Evolutionary conservation across 176 grass and related monocot species (phyloP).

Genomic region (Rhynchospora pubera): DNA sequence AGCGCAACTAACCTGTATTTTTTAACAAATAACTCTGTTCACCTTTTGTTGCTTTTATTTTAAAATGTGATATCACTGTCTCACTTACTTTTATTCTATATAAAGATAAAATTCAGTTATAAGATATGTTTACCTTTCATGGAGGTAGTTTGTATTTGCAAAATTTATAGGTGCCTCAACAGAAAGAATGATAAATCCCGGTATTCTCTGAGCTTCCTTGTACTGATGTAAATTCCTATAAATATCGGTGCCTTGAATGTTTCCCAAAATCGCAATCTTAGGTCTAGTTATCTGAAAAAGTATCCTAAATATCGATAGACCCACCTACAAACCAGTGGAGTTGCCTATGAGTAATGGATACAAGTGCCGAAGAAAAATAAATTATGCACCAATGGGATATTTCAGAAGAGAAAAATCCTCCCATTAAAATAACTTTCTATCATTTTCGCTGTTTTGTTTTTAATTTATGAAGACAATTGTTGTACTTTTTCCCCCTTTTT

Average conservation of each 20-base stretch:
- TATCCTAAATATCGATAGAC: slow-evolving; percentile 77
- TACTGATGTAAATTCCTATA: slow-evolving; percentile 82
- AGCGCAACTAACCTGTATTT: neutral
- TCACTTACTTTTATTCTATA: neutral
- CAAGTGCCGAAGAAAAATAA: neutral
- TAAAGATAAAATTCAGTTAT: neutral
- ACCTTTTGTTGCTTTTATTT: neutral
- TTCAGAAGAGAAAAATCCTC: too few species aligned
- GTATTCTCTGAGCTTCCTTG: slow-evolving; percentile 76
- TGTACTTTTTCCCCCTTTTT: neutral
- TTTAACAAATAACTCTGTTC: neutral
- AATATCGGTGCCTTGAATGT: slow-evolving; percentile 74
- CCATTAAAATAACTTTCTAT: too few species aligned
- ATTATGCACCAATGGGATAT: neutral
- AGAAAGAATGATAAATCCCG: slow-evolving; percentile 75
- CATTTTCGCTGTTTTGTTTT: too few species aligned
- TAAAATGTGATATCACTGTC: neutral
- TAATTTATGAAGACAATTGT: neutral
- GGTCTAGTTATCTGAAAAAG: slow-evolving; percentile 84
- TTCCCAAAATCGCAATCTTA: slow-evolving; percentile 62
- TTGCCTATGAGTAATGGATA: neutral
- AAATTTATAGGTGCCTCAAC: slow-evolving; percentile 94
- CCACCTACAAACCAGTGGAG: slow-evolving; percentile 38
- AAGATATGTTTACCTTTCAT: slow-evolving; percentile 55
- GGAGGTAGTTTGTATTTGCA: slow-evolving; percentile 75